A percentile compares a stretch with the other conserved stretches of the same genome.
Evolutionary conservation across 371 early-diverging fungal genomes (phyloP).

Genomic region (Rhizopus sp.): DNA sequence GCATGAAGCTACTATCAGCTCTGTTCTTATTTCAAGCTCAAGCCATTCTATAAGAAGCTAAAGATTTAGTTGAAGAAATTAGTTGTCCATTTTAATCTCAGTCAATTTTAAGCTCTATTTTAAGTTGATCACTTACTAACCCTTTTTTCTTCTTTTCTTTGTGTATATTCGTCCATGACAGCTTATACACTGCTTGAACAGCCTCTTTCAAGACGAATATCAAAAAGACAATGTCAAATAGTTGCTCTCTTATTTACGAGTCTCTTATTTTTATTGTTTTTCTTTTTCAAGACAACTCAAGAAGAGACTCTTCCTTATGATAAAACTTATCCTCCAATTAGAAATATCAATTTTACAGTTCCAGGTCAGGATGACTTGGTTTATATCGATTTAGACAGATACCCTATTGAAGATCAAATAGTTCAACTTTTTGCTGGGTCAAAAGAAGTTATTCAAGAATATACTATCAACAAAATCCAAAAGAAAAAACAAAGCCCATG

Average conservation of each 20-base stretch:
- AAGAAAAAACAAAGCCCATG: background rate
- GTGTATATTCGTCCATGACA: background rate
- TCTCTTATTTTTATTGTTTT: background rate
- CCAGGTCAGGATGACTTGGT: constrained; percentile 5
- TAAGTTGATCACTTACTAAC: no score
- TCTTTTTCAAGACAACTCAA: background rate
- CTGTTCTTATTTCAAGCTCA: no score
- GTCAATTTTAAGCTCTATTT: no score
- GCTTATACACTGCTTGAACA: constrained; percentile 5
- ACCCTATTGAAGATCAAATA: constrained; percentile 23
- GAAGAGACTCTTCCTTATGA: background rate
- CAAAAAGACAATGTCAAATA: constrained; percentile 5
- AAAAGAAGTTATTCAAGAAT: background rate
- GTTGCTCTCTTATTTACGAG: background rate
- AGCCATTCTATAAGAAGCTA: no score
- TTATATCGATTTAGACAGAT: constrained; percentile 21
- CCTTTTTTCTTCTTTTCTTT: constrained; percentile 1
- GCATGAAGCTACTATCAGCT: no score
- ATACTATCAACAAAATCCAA: background rate
- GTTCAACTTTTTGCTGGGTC: constrained; percentile 11
- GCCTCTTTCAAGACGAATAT: background rate
- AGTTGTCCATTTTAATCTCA: no score
- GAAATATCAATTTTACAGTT: constrained; percentile 15
- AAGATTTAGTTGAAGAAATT: no score
- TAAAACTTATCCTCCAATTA: background rate